Conservation (phyloP, 768 basidiomycete species). For the Fomitopsis serialis region DNA sequence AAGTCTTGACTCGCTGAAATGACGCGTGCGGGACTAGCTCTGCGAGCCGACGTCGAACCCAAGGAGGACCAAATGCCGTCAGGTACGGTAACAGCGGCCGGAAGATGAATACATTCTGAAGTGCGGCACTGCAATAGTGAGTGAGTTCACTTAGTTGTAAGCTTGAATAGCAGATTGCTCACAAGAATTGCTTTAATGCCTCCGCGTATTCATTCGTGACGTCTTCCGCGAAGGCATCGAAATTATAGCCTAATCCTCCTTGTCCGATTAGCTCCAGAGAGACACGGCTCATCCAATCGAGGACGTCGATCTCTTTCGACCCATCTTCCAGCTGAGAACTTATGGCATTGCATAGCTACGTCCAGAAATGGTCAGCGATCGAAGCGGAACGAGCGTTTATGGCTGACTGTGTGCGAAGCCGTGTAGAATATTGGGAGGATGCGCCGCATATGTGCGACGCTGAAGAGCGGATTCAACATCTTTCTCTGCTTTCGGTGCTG, state of each 20-base stretch:
- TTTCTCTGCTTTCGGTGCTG: constrained; percentile 25
- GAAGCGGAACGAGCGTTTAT: not conserved
- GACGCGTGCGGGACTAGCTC: constrained; percentile 26
- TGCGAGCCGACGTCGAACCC: constrained; percentile 27
- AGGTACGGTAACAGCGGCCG: constrained; percentile 43
- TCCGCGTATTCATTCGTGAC: constrained; percentile 12
- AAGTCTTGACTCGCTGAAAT: constrained; percentile 23
- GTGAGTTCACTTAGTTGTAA: no score
- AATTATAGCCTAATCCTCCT: constrained; percentile 20
- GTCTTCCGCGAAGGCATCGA: constrained; percentile 14
- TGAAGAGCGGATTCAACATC: constrained; percentile 26
- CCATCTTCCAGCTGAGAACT: not conserved
- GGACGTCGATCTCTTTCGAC: constrained; percentile 6
- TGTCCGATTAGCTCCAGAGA: constrained; percentile 23
- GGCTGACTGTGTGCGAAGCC: constrained; percentile 13
- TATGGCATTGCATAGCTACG: constrained; percentile 16
- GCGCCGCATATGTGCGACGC: constrained; percentile 19
- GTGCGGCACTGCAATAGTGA: constrained; percentile 36
- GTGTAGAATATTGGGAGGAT: constrained; percentile 21
- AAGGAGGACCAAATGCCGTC: constrained; percentile 19
- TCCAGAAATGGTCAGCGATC: not conserved
- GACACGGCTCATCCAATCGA: constrained; percentile 16
- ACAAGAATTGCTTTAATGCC: constrained; percentile 19
- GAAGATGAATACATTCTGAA: constrained; percentile 36
- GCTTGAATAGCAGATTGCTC: constrained; percentile 3